These are phyloP conservation scores for Pulveroboletus sp. DNA, from an alignment of 768 basidiomycete genomes.

Conservation along the genomic window DNA sequence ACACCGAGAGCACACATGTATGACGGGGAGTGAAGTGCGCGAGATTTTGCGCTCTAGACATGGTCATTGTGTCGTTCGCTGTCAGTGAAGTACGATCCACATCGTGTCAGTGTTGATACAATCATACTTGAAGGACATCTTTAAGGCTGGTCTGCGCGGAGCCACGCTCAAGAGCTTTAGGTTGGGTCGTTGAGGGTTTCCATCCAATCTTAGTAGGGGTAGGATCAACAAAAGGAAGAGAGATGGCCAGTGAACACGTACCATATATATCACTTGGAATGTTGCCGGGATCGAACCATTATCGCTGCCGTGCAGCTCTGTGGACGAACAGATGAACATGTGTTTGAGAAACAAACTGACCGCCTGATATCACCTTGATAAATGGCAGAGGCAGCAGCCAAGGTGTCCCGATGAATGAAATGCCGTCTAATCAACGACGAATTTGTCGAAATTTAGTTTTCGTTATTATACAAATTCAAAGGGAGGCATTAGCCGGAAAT, in stretches of 20 bases:
- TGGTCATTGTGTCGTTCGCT: not conserved
- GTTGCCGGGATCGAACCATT: slow-evolving; percentile 90
- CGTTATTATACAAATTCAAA: no score
- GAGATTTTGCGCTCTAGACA: not conserved
- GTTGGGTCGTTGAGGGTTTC: slow-evolving; percentile 69
- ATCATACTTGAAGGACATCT: slow-evolving; percentile 48
- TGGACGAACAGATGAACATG: not conserved
- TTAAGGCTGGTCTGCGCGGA: slow-evolving; percentile 57
- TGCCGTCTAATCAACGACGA: slow-evolving; percentile 45
- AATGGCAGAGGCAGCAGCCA: slow-evolving; percentile 88
- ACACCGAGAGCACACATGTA: not conserved
- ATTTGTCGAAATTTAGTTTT: not conserved
- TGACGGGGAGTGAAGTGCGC: no score
- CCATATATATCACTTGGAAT: slow-evolving; percentile 94
- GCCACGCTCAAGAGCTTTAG: slow-evolving; percentile 62
- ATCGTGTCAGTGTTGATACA: not conserved
- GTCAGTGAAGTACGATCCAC: not conserved
- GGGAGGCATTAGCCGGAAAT: no score
- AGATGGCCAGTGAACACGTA: slow-evolving; percentile 30
- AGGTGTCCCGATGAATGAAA: slow-evolving; percentile 75
- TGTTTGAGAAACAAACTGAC: not conserved
- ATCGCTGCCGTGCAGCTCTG: slow-evolving; percentile 81
- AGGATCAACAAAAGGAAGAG: not conserved
- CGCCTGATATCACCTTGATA: slow-evolving; percentile 65
- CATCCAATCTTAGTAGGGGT: slow-evolving; percentile 64